A percentile compares a stretch with the other conserved stretches of the same genome.
Evolutionary conservation across 2,329 filamentous ascomycete species (phyloP).

Genomic region (Fusarium keratoplasticum): DNA sequence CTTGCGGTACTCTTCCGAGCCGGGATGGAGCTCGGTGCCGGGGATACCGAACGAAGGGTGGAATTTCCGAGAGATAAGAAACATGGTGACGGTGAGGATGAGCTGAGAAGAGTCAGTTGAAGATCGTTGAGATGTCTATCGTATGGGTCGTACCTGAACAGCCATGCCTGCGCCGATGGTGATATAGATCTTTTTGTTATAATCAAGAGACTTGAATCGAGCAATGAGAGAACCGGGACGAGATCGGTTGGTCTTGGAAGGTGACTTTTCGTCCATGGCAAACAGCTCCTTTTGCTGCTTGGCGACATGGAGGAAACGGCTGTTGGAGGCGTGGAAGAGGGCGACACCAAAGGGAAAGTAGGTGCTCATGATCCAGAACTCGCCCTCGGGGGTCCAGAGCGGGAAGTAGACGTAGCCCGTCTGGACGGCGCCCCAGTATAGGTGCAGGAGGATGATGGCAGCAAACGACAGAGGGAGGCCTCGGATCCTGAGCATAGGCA

Average conservation of each 20-base stretch:
- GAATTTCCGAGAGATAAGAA: conserved; percentile 73
- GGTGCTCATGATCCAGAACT: conserved; percentile 76
- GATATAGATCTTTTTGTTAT: conserved; percentile 61
- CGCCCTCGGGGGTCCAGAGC: conserved; percentile 61
- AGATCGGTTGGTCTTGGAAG: conserved; percentile 16
- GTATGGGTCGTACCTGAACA: conserved; percentile 60
- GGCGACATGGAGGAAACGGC: conserved; percentile 69
- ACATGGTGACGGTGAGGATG: conserved; percentile 69
- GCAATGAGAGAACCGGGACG: conserved; percentile 45
- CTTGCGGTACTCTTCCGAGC: conserved; percentile 63
- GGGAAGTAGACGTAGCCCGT: conserved; percentile 54
- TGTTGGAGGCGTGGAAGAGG: conserved; percentile 73
- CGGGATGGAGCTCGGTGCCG: conserved; percentile 67
- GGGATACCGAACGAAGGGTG: conserved; percentile 70
- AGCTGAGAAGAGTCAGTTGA: conserved; percentile 55
- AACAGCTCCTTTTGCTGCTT: conserved; percentile 62
- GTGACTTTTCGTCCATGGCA: conserved; percentile 28
- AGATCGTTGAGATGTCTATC: no score
- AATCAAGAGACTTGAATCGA: conserved; percentile 55
- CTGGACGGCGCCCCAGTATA: conserved; percentile 57
- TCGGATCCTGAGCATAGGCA: conserved; percentile 55
- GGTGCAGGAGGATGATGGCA: conserved; percentile 54
- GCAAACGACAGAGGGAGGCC: conserved; percentile 55
- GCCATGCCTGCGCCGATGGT: conserved; percentile 66
- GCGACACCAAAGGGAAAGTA: conserved; percentile 74